A percentile compares a stretch with the other conserved stretches of the same genome.
These are phyloP conservation scores for Actinomucor elegans DNA, from an alignment of 371 early-diverging fungal genomes.

Conservation along the genomic window DNA sequence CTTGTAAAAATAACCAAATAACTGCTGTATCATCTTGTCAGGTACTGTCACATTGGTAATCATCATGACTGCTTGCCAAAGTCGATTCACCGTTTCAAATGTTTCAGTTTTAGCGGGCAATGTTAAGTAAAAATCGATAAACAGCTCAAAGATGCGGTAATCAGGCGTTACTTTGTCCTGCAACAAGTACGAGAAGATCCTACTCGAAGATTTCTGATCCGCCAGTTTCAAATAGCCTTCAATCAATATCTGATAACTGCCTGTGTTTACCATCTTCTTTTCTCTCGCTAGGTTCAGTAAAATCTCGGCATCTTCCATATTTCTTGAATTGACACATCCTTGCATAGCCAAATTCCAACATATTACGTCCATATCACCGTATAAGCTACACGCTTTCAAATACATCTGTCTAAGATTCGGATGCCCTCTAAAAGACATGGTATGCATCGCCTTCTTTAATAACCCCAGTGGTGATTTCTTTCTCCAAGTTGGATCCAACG, in stretches of 20 bases:
- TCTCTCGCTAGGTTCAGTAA: slow-evolving; percentile 5
- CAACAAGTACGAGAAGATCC: slow-evolving; percentile 12
- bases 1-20: slow-evolving; percentile 2
- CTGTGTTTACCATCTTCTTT: background rate
- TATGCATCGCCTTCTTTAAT: slow-evolving; percentile 3
- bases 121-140: slow-evolving; percentile 12
- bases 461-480: background rate
- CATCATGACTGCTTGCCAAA: slow-evolving; percentile 26
- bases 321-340: slow-evolving; percentile 8
- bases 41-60: background rate
- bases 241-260: slow-evolving; percentile 10
- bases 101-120: background rate
- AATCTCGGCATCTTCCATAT: slow-evolving; percentile 1
- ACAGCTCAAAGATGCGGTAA: slow-evolving; percentile 3
- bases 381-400: background rate
- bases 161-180: slow-evolving; percentile 6
- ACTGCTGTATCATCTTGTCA: background rate
- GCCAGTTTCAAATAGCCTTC: background rate
- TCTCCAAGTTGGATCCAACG: background rate
- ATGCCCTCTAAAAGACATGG: slow-evolving; percentile 9
- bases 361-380: background rate
- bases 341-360: slow-evolving; percentile 10
- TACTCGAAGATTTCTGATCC: slow-evolving; percentile 8
- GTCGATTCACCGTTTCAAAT: slow-evolving; percentile 3
- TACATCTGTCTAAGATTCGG: slow-evolving; percentile 10